Base-by-base conservation (phyloP, 2,329 filamentous ascomycete species). In the Knoxdaviesia proteae region DNA sequence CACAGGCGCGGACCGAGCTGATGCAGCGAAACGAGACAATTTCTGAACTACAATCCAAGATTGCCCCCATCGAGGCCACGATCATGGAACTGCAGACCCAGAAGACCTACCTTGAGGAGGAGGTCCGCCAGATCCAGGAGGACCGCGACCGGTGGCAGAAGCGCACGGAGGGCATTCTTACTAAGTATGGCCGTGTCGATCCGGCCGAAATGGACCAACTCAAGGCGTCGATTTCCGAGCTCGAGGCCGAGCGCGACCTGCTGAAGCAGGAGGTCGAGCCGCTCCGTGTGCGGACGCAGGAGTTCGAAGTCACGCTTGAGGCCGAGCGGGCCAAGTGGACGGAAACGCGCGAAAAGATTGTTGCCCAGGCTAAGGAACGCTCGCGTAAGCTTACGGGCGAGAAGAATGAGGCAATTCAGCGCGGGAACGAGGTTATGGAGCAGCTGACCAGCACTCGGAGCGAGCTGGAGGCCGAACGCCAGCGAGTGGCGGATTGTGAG, bases 131-230 rank as follows among this genome's bases (percentile, higher is more conserved):
- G 48, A 69, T 96, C 7, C 81, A 92, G 49, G 81, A 90, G 52
- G 88, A 96, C 55, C 79, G 90, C 10, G 88, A 96, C 55, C 75
- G 84, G 45, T 94, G 88, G 83, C 86, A 94, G 60, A 88, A 94
- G 65, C 80, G 90, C 30, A 92, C 86, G 1, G 86, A 96, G 55
- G 84, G 92, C 51, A 94, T 98, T 47, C 72, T 98, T 41, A 86
- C 84, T 49, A 94, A 94, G 56, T 94, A 96, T 54, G 87, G 94
- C 50, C 83, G 88, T 44, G 84, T 92, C 42, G 90, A 98, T 54
- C 88, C 90, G 38, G 84, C 83, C 3, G 88, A 96, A 54, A 72
- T 94, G 55, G 88, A 96, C 52, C 77, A 80, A 46, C 69, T 98
- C 45, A 94, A 90, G 62, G 75, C 81, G 54, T 77, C 78, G 46